A percentile compares a stretch with the other conserved stretches of the same genome.
Evolutionary conservation across 805 yeast species (phyloP).

Genomic region (Wickerhamiella lipophila): DNA sequence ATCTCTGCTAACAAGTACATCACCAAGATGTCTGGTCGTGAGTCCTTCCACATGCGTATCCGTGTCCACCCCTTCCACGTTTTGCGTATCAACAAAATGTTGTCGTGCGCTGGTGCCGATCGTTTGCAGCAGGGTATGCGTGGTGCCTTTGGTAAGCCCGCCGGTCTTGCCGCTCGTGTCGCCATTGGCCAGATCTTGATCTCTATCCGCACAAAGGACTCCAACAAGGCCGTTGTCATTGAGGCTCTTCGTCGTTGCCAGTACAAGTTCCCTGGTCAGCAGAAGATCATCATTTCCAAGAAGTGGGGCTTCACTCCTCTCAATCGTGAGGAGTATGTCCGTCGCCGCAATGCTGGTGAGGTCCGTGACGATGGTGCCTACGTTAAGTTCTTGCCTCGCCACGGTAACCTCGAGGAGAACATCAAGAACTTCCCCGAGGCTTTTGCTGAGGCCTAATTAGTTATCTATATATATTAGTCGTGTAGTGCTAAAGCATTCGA

Average conservation of each 20-base stretch:
- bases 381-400: conserved; percentile 94
- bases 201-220: conserved; percentile 97
- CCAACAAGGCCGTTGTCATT: conserved; percentile 91
- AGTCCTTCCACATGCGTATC: conserved; percentile 98
- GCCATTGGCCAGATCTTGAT: conserved; percentile 95
- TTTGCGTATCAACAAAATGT: conserved; percentile 99
- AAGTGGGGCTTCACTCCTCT: conserved; percentile 99
- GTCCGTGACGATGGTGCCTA: conserved; percentile 99
- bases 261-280: conserved; percentile 99
- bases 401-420: conserved; percentile 91
- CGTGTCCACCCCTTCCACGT: conserved; percentile 99
- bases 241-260: conserved; percentile 99
- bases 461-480: conserved; percentile 7
- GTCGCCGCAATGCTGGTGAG: conserved; percentile 92
- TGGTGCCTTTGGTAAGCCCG: conserved; percentile 99
- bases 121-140: conserved; percentile 99
- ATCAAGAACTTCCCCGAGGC: conserved; percentile 82
- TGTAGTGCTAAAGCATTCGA: conserved; percentile 2
- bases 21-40: conserved; percentile 97
- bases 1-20: conserved; percentile 99
- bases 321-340: conserved; percentile 93
- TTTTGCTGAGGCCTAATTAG: conserved; percentile 15
- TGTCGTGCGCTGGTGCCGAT: conserved; percentile 99
- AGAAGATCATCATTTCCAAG: conserved; percentile 96
- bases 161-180: conserved; percentile 99